phyloP scores from a whole-genome alignment of 2,329 filamentous ascomycete genomes.

The Davidsoniella virescens region DNA sequence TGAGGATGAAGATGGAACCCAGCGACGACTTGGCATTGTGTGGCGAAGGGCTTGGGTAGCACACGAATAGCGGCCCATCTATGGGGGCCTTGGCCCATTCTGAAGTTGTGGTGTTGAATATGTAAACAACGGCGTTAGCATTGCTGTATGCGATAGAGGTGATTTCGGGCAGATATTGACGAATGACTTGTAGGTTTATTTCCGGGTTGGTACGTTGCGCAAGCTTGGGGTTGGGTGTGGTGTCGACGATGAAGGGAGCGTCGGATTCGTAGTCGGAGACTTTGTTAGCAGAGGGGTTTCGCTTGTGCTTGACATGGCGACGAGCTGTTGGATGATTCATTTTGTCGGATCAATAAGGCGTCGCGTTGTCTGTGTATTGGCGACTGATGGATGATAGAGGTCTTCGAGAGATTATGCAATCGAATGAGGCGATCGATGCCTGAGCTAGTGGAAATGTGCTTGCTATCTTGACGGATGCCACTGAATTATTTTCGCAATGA shows the following conservation, averaged over 20 bases:
- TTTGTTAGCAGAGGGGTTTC: conserved; percentile 25
- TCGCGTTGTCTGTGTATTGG: not conserved
- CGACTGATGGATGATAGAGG: not conserved
- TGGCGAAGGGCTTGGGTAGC: not conserved
- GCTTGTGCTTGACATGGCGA: conserved; percentile 22
- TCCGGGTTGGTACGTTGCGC: conserved; percentile 60
- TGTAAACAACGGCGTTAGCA: conserved; percentile 74
- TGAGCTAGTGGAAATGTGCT: too few relatives aligned
- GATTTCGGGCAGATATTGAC: conserved; percentile 63
- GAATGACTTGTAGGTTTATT: conserved; percentile 73
- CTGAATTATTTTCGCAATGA: too few relatives aligned
- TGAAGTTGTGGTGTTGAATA: conserved; percentile 46
- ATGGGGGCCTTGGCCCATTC: conserved; percentile 74
- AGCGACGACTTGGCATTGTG: not conserved
- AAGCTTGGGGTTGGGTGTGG: conserved; percentile 26
- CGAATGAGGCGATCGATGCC: not conserved
- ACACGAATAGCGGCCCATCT: conserved; percentile 76
- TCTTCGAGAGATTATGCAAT: not conserved
- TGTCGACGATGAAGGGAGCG: conserved; percentile 31
- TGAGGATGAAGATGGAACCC: conserved; percentile 52
- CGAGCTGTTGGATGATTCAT: conserved; percentile 31
- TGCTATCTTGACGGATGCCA: too few relatives aligned
- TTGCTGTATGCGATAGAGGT: conserved; percentile 61
- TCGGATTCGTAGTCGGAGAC: conserved; percentile 53
- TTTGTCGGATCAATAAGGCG: not conserved